These are phyloP conservation scores for Ophiostoma fasciatum DNA, from an alignment of 2,329 filamentous ascomycete genomes.

Conservation along the genomic window DNA sequence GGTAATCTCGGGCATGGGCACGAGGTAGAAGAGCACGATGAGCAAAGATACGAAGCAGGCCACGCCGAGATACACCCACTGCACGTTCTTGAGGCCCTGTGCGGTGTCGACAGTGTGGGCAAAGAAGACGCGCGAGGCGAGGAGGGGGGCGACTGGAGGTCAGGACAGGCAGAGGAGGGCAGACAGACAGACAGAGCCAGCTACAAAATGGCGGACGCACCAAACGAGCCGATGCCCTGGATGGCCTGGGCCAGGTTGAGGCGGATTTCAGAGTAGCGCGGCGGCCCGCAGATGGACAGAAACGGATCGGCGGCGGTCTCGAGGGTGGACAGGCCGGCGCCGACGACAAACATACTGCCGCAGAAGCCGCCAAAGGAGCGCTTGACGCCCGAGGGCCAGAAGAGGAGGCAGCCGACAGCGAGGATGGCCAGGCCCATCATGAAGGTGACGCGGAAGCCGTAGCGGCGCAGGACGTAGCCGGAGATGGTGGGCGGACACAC, in stretches of 20 bases:
- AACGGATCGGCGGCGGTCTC: conserved; percentile 45
- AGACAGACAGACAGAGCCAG: too few species aligned
- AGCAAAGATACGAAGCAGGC: conserved; percentile 43
- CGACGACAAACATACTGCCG: conserved; percentile 35
- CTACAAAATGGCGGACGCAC: too few species aligned
- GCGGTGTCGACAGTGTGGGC: conserved; percentile 32
- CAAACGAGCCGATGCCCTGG: conserved; percentile 42
- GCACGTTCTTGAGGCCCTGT: conserved; percentile 40
- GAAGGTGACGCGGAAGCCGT: conserved; percentile 52
- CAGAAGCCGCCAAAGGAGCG: conserved; percentile 45
- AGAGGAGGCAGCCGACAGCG: conserved; percentile 39
- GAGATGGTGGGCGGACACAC: conserved; percentile 23
- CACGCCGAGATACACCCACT: conserved; percentile 50
- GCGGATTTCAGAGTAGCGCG: conserved; percentile 40
- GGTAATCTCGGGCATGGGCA: conserved; percentile 35
- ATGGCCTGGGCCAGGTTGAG: conserved; percentile 45
- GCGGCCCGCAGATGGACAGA: conserved; percentile 40
- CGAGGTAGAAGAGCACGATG: conserved; percentile 42
- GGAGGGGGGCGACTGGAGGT: conserved; percentile 41
- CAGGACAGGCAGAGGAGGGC: too few species aligned
- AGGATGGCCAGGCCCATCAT: conserved; percentile 44
- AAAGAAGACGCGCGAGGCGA: conserved; percentile 48
- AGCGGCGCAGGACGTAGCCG: conserved; percentile 43
- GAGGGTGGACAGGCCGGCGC: conserved; percentile 28
- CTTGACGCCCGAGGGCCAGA: conserved; percentile 42